Evolutionary conservation across 192 early-diverging fungal species (phyloP).

Genomic region (Geranomyces michiganensis): DNA sequence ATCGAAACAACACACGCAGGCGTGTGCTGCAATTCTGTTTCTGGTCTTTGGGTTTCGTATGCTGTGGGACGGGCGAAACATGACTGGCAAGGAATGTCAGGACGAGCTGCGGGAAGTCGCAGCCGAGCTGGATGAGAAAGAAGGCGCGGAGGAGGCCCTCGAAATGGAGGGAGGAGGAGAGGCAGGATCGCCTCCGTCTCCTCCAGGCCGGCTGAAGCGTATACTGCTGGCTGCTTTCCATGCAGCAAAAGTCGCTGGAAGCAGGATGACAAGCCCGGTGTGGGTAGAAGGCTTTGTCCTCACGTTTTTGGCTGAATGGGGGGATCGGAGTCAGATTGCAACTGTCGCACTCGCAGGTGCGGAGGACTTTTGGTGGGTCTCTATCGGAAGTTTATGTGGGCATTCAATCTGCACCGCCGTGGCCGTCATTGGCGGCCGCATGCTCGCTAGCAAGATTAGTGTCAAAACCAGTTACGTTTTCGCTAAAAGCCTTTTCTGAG

Average conservation of each 20-base stretch:
- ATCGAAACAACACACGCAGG: conserved; percentile 83
- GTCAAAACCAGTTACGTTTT: conserved; percentile 75
- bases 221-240: conserved; percentile 51
- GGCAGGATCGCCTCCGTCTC: neutral
- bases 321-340: conserved; percentile 93
- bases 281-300: conserved; percentile 96
- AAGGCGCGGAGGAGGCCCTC: conserved; percentile 44
- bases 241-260: neutral
- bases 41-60: conserved; percentile 92
- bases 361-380: conserved; percentile 91
- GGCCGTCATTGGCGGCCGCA: conserved; percentile 92
- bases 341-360: conserved; percentile 96
- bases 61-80: conserved; percentile 77
- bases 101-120: conserved; percentile 92
- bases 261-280: conserved; percentile 74
- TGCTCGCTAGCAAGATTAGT: conserved; percentile 82
- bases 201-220: conserved; percentile 31
- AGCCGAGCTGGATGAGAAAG: conserved; percentile 83
- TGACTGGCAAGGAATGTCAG: conserved; percentile 85
- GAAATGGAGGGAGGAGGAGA: conserved; percentile 31
- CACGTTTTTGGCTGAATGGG: conserved; percentile 98
- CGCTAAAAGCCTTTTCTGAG: neutral
- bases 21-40: conserved; percentile 84
- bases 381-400: conserved; percentile 83
- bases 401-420: conserved; percentile 90